Conservation (phyloP, 2,329 filamentous ascomycete genomes). For the Penicillium sp. region DNA sequence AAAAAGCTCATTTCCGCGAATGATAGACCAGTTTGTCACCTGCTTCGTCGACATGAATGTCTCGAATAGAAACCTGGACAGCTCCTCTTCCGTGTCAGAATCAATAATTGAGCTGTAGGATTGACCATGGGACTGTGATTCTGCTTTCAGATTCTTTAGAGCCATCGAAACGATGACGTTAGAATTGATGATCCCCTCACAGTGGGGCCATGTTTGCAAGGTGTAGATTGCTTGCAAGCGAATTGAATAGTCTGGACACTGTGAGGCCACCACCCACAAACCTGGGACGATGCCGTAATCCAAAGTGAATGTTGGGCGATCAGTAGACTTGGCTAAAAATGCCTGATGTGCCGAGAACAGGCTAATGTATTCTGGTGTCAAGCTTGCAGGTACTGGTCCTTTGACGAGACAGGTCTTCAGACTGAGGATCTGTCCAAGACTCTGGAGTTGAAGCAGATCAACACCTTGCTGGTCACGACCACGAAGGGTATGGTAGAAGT, state of each 20-base stretch:
- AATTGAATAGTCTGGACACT: slow-evolving; percentile 11
- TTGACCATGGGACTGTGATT: background rate
- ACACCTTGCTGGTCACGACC: slow-evolving; percentile 1
- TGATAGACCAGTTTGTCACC: background rate
- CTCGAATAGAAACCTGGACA: background rate
- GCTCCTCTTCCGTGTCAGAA: background rate
- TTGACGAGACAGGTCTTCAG: slow-evolving; percentile 13
- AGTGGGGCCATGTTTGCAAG: slow-evolving; percentile 14
- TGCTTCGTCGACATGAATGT: background rate
- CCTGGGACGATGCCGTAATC: slow-evolving; percentile 12
- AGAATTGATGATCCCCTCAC: slow-evolving; percentile 18
- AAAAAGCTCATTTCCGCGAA: background rate
- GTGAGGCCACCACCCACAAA: slow-evolving; percentile 9
- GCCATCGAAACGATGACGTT: slow-evolving; percentile 7
- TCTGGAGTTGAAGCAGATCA: slow-evolving; percentile 9
- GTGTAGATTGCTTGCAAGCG: slow-evolving; percentile 13
- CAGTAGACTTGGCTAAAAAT: slow-evolving; percentile 2
- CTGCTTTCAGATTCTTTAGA: background rate
- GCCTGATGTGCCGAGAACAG: slow-evolving; percentile 1
- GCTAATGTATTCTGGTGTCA: slow-evolving; percentile 6
- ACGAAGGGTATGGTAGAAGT: background rate
- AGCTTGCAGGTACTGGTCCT: background rate
- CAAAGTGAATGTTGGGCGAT: slow-evolving; percentile 10
- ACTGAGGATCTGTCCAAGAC: slow-evolving; percentile 6
- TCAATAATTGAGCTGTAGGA: background rate